Evolutionary conservation across 2,329 filamentous ascomycete genomes (phyloP).

Genomic region (Ceratocystiopsis sp.): DNA sequence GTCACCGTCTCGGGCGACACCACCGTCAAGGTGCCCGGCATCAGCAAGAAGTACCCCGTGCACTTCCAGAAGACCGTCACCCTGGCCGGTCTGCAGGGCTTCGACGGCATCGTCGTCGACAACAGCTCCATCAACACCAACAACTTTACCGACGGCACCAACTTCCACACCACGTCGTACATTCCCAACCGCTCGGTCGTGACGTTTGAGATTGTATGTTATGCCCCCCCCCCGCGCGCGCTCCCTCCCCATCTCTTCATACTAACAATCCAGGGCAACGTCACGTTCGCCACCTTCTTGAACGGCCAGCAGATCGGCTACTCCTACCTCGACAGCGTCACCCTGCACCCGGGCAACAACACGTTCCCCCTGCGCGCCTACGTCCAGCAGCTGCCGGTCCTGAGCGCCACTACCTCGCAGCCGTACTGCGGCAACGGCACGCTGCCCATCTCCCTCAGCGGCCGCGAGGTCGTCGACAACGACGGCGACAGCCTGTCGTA

Average conservation of each 20-base stretch:
- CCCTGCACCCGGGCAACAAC: slow-evolving; percentile 42
- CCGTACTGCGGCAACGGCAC: slow-evolving; percentile 37
- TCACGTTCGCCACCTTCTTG: slow-evolving; percentile 42
- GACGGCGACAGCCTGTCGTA: slow-evolving; percentile 35
- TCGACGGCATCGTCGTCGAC: slow-evolving; percentile 35
- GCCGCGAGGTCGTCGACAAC: slow-evolving; percentile 30
- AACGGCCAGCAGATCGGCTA: slow-evolving; percentile 34
- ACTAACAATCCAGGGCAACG: slow-evolving; percentile 35
- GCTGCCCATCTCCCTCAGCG: slow-evolving; percentile 36
- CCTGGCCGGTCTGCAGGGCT: slow-evolving; percentile 29
- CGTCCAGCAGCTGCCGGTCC: slow-evolving; percentile 31
- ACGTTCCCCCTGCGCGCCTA: slow-evolving; percentile 34
- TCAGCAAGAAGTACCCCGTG: slow-evolving; percentile 30
- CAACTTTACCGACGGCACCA: slow-evolving; percentile 28
- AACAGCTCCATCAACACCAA: slow-evolving; percentile 29
- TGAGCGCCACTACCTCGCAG: slow-evolving; percentile 23
- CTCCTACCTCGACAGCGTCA: slow-evolving; percentile 38
- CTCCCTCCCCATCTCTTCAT: neutral
- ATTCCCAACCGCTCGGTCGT: slow-evolving; percentile 49
- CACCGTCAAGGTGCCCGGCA: slow-evolving; percentile 30
- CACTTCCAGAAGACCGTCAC: slow-evolving; percentile 38
- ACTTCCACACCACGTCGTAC: slow-evolving; percentile 40
- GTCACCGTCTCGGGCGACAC: slow-evolving; percentile 36
- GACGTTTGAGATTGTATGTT: slow-evolving; percentile 44
- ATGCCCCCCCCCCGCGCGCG: no score